Evolutionary conservation across 306 rosid genomes (phyloP).

Genomic region (Vigna angularis): DNA sequence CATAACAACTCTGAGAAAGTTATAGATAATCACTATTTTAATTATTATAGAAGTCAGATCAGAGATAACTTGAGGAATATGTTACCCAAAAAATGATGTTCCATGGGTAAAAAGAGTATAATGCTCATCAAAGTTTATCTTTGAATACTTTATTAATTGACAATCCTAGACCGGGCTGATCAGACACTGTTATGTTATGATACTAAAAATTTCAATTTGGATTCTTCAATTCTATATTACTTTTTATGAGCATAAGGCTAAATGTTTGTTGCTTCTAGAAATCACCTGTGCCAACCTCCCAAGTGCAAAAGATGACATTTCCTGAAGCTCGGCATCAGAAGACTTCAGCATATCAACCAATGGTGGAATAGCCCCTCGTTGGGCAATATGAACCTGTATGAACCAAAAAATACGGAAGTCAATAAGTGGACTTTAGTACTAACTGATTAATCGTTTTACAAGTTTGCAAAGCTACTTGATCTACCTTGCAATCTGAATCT

Average conservation of each 20-base stretch:
- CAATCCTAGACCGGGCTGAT: not conserved
- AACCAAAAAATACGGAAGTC: slow-evolving; percentile 26
- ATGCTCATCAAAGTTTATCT: not conserved
- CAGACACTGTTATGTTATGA: slow-evolving; percentile 24
- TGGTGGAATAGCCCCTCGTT: slow-evolving; percentile 93
- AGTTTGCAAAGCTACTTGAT: slow-evolving; percentile 9
- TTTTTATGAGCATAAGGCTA: not conserved
- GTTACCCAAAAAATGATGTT: not conserved
- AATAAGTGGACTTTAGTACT: not conserved
- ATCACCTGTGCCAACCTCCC: slow-evolving; percentile 97
- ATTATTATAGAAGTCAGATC: not conserved
- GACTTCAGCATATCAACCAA: slow-evolving; percentile 91
- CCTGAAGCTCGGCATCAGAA: slow-evolving; percentile 72
- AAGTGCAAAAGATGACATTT: slow-evolving; percentile 96
- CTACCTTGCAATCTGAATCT: slow-evolving; percentile 78
- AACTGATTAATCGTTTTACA: not conserved
- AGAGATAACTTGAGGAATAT: not conserved
- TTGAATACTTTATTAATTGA: not conserved
- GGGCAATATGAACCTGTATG: slow-evolving; percentile 74
- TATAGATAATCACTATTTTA: not conserved
- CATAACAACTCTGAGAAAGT: not conserved
- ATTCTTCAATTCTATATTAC: slow-evolving; percentile 27
- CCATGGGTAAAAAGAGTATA: not conserved
- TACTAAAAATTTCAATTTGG: slow-evolving; percentile 11
- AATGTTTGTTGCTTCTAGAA: slow-evolving; percentile 9